Evolutionary conservation across 495 filamentous ascomycete species (phyloP).

Genomic region (Neurospora sp.): DNA sequence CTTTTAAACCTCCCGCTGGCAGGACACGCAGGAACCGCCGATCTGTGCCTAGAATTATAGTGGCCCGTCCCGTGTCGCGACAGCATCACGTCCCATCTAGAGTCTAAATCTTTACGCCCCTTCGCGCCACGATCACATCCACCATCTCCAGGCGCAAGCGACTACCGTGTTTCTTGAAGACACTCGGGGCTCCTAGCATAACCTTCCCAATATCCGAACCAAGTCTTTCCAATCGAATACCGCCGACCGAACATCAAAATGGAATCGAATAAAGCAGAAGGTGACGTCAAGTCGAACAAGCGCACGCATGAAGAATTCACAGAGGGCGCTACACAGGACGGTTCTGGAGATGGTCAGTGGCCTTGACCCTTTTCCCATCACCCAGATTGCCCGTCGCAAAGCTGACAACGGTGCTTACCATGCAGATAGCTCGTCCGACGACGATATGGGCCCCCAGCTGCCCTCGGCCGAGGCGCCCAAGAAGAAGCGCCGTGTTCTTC

Average conservation of each 20-base stretch:
- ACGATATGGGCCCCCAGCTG: conserved; percentile 87
- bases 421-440: conserved; percentile 69
- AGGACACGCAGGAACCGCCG: background rate
- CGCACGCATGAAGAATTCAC: conserved; percentile 35
- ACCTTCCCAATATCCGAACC: background rate
- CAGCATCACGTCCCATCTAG: background rate
- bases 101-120: background rate
- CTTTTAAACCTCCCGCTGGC: background rate
- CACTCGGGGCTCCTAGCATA: background rate
- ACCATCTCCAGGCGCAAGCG: background rate
- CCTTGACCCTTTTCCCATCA: background rate
- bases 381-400: background rate
- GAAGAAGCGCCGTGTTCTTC: conserved; percentile 84
- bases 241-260: conserved; percentile 1
- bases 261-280: conserved; percentile 15
- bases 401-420: conserved; percentile 3
- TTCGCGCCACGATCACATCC: background rate
- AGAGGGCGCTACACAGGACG: conserved; percentile 17
- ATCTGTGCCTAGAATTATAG: background rate
- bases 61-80: background rate
- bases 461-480: conserved; percentile 64
- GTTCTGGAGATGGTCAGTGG: conserved; percentile 24
- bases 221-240: background rate
- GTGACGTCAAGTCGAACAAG: conserved; percentile 31
- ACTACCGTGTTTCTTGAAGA: background rate